These are phyloP conservation scores for Alternaria sp. DNA, from an alignment of 2,329 filamentous ascomycete genomes.

Conservation along the genomic window DNA sequence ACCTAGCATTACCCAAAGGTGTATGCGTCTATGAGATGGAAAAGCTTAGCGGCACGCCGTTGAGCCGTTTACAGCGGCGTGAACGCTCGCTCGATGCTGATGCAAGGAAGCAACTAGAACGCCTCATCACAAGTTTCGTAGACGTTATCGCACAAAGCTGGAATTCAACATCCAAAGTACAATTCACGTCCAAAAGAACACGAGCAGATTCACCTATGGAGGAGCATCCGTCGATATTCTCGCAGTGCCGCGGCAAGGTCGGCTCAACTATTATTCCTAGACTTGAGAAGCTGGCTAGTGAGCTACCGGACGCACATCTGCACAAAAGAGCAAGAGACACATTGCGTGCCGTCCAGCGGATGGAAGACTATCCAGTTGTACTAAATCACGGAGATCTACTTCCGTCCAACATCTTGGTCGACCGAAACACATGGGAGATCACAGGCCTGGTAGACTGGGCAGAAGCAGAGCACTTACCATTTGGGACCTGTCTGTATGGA, in stretches of 20 bases:
- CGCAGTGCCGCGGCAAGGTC: conserved; percentile 40
- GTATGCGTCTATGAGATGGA: conserved; percentile 42
- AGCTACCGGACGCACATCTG: conserved; percentile 38
- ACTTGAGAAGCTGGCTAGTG: conserved; percentile 33
- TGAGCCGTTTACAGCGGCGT: conserved; percentile 26
- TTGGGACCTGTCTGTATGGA: conserved; percentile 68
- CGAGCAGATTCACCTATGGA: conserved; percentile 35
- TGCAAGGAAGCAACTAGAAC: conserved; percentile 25
- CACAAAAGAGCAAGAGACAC: conserved; percentile 27
- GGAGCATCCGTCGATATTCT: conserved; percentile 18
- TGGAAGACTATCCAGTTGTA: conserved; percentile 61
- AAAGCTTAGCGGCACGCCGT: conserved; percentile 35
- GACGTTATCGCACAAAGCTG: conserved; percentile 38
- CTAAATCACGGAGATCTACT: conserved; percentile 70
- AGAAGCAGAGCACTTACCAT: conserved; percentile 68
- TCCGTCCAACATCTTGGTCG: conserved; percentile 65
- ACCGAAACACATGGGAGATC: conserved; percentile 55
- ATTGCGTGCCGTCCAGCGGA: conserved; percentile 53
- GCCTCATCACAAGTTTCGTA: conserved; percentile 43
- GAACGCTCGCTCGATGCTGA: conserved; percentile 1
- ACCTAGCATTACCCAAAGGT: conserved; percentile 15
- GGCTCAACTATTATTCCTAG: conserved; percentile 38
- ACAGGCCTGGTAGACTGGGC: conserved; percentile 70
- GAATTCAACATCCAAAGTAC: conserved; percentile 5
- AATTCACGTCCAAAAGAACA: conserved; percentile 1